These are phyloP conservation scores for Bifiguratus adelaidae DNA, from an alignment of 192 early-diverging fungal species.

Conservation along the genomic window DNA sequence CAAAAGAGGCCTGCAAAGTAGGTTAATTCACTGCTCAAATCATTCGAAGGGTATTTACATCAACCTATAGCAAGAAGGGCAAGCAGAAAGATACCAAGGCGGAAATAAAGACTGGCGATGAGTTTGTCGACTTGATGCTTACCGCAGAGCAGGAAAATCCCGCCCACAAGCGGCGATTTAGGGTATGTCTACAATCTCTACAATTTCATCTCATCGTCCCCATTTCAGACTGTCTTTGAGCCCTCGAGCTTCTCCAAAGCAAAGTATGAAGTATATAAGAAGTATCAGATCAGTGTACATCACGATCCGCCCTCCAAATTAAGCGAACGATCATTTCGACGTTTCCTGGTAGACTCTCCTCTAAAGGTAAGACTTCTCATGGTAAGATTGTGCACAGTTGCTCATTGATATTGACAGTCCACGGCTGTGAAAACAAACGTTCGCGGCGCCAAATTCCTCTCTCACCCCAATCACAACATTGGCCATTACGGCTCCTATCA, in stretches of 20 bases:
- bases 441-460: neutral
- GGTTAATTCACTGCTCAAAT: neutral
- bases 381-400: neutral
- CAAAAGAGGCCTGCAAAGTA: too few species aligned
- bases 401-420: neutral
- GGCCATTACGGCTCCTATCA: conserved; percentile 72
- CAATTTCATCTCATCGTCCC: neutral
- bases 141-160: too few species aligned
- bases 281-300: conserved; percentile 81
- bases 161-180: too few species aligned
- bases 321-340: conserved; percentile 31
- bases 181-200: conserved; percentile 2
- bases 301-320: conserved; percentile 48
- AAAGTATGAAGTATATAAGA: conserved; percentile 64
- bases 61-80: conserved; percentile 1
- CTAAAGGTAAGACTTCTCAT: conserved; percentile 25
- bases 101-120: conserved; percentile 23
- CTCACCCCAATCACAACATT: neutral
- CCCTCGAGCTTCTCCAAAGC: conserved; percentile 58
- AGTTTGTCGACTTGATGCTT: too few species aligned
- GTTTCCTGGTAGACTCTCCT: conserved; percentile 75
- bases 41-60: neutral
- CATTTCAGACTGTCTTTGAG: conserved; percentile 40
- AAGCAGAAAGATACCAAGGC: conserved; percentile 1
- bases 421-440: neutral